phyloP scores from a whole-genome alignment of 2,329 filamentous ascomycete species.

The Monosporascus cannonballus region DNA sequence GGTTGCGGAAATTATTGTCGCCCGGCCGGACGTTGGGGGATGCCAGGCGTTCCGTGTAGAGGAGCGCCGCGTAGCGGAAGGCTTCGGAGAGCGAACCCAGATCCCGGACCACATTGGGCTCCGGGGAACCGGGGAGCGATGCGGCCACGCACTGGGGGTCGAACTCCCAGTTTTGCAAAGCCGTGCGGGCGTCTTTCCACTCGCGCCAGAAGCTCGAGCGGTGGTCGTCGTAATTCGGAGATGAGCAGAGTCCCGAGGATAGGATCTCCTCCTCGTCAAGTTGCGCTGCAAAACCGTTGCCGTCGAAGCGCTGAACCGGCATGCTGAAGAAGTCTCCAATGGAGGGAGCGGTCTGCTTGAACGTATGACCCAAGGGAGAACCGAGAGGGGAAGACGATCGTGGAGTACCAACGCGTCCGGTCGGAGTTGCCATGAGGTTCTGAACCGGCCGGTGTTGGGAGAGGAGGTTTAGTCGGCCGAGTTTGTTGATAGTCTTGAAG shows the following conservation, averaged over 20 bases:
- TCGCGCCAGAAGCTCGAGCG: conserved; percentile 72
- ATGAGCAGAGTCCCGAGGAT: conserved; percentile 33
- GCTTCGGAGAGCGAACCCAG: conserved; percentile 80
- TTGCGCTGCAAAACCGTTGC: conserved; percentile 56
- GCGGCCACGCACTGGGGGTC: conserved; percentile 46
- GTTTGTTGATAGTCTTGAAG: conserved; percentile 78
- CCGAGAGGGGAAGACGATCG: conserved; percentile 30
- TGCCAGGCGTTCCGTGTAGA: conserved; percentile 85
- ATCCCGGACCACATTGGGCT: conserved; percentile 61
- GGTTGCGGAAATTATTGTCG: conserved; percentile 72
- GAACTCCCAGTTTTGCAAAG: conserved; percentile 78
- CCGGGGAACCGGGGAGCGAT: conserved; percentile 43
- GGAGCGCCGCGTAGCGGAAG: conserved; percentile 81
- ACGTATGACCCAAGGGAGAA: conserved; percentile 36
- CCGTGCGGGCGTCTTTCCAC: conserved; percentile 73
- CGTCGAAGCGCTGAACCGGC: conserved; percentile 56
- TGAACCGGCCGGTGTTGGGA: conserved; percentile 61
- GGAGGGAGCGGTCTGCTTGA: conserved; percentile 32
- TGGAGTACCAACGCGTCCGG: conserved; percentile 20
- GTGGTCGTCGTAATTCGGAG: conserved; percentile 49
- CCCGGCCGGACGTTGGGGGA: conserved; percentile 67
- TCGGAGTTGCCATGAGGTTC: conserved; percentile 24
- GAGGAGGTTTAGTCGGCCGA: conserved; percentile 78
- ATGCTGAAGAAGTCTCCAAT: conserved; percentile 44
- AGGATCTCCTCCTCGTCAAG: conserved; percentile 50